Percentiles rank a stretch among this genome's conserved stretches.
Evolutionary conservation across 148 eudicot species (phyloP).

Genomic region (Vaccinium corymbosum): DNA sequence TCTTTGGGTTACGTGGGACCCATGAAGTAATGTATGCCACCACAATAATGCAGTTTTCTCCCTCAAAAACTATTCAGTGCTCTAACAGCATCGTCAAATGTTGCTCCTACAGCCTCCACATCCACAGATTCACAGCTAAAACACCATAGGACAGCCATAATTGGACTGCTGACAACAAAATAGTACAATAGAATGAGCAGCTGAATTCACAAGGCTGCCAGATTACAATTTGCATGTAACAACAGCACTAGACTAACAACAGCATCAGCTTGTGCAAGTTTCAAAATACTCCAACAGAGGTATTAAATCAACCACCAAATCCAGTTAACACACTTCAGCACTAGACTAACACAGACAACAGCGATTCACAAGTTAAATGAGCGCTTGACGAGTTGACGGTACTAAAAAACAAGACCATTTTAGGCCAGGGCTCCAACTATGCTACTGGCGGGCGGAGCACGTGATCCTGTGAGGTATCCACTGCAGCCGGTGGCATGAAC

Average conservation of each 20-base stretch:
- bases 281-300: conserved; percentile 20
- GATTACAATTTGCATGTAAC: conserved; percentile 8
- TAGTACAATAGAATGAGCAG: neutral
- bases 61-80: neutral
- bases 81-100: too few relatives aligned
- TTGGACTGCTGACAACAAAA: neutral
- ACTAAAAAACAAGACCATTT: conserved; percentile 7
- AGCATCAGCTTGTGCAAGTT: conserved; percentile 21
- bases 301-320: conserved; percentile 28
- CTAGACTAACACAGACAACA: conserved; percentile 24
- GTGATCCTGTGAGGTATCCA: conserved; percentile 76
- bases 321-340: conserved; percentile 36
- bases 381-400: neutral
- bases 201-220: conserved; percentile 3
- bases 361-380: conserved; percentile 15
- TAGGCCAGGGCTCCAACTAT: conserved; percentile 23
- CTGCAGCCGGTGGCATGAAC: conserved; percentile 78
- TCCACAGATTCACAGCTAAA: too few relatives aligned
- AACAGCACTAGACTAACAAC: neutral
- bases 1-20: neutral
- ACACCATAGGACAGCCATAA: neutral
- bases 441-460: conserved; percentile 75
- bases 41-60: neutral
- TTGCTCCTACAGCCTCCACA: too few relatives aligned
- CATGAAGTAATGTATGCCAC: neutral